Percentiles rank a stretch among this genome's conserved stretches.
Evolutionary conservation across 176 grass and related monocot species (phyloP).

Genomic region (Hordeum vulgare): DNA sequence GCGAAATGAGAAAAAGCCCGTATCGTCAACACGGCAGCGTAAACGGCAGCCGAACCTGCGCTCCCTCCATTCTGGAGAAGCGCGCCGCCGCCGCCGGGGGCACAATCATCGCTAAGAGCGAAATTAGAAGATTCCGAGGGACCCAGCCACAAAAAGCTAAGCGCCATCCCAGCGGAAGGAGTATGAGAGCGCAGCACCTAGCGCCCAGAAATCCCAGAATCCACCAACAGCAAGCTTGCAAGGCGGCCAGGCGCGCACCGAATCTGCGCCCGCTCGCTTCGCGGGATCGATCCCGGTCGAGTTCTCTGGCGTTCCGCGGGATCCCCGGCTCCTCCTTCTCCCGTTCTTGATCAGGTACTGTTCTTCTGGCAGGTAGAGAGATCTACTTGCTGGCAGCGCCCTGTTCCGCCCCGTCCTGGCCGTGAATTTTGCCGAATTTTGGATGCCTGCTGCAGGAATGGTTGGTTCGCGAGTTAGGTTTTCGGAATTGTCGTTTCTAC

Average conservation of each 20-base stretch:
- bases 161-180: background rate
- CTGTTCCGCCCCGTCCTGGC: background rate
- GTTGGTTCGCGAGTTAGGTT: background rate
- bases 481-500: no score
- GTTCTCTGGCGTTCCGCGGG: background rate
- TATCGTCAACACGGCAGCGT: background rate
- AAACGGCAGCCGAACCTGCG: background rate
- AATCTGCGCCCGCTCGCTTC: background rate
- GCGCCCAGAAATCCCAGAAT: background rate
- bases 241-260: background rate
- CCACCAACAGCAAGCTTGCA: background rate
- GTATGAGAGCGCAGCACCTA: background rate
- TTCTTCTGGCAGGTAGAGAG: background rate
- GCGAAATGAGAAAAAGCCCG: background rate
- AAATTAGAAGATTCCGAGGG: conserved; percentile 25
- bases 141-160: background rate
- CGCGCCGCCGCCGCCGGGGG: no score
- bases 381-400: background rate
- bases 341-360: conserved; percentile 32
- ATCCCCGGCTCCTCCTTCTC: background rate
- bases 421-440: background rate
- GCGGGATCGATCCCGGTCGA: background rate
- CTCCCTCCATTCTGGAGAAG: background rate
- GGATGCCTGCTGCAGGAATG: background rate
- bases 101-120: no score